Conservation (phyloP, 2,329 filamentous ascomycete species). For the Dendrostoma leiphaemia region DNA sequence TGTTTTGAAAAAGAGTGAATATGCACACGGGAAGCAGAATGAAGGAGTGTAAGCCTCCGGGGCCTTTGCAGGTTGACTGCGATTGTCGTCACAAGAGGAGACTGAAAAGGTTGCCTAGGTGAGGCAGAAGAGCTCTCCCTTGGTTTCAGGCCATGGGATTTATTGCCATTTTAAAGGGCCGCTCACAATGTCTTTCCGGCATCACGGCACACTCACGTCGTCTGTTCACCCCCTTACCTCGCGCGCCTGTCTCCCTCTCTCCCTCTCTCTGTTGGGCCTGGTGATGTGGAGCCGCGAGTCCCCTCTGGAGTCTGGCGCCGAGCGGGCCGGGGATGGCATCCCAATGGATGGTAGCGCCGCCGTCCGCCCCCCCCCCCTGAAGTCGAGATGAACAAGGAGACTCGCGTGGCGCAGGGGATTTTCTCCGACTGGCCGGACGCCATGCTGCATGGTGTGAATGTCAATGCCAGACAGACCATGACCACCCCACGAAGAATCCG, state of each 20-base stretch:
- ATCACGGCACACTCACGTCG: background rate
- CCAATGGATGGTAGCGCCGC: constrained; percentile 4
- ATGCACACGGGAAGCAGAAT: background rate
- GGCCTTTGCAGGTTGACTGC: background rate
- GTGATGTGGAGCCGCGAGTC: background rate
- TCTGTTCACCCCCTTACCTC: too few relatives aligned
- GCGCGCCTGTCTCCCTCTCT: background rate
- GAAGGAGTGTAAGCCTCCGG: constrained; percentile 7
- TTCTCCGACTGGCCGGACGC: constrained; percentile 1
- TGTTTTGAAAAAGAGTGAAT: background rate
- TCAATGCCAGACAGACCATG: background rate
- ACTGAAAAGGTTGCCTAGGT: background rate
- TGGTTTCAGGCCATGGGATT: background rate
- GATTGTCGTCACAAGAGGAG: background rate
- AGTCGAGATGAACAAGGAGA: constrained; percentile 6
- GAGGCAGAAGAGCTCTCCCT: background rate
- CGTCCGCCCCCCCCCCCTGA: too few relatives aligned
- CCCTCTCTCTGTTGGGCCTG: background rate
- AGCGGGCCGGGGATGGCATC: background rate
- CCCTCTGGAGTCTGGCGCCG: background rate
- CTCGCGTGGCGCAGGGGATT: background rate
- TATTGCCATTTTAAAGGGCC: background rate
- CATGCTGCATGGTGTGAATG: background rate
- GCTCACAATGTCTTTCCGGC: background rate
- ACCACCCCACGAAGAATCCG: too few relatives aligned